Conservation (phyloP, 306 rosid species). For the Alnus glutinosa region DNA sequence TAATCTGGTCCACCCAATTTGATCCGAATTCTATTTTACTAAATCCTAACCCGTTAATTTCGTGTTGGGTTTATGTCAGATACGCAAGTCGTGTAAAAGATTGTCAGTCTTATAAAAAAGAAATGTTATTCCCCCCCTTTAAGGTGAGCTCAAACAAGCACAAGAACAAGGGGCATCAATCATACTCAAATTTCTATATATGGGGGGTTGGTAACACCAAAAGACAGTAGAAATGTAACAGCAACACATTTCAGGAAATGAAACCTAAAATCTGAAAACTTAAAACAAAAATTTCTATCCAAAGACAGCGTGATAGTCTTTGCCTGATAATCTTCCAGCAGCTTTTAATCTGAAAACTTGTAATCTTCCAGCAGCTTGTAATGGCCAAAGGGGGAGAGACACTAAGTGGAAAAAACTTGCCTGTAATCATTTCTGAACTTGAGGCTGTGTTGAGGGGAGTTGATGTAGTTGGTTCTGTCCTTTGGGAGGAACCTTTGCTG, state of each 20-base stretch:
- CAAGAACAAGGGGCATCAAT: neutral
- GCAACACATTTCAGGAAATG: no score
- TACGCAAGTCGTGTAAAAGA: no score
- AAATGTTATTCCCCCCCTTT: neutral
- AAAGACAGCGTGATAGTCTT: conserved; percentile 20
- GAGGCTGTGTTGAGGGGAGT: conserved; percentile 32
- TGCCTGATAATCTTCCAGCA: conserved; percentile 1
- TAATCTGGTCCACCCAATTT: no score
- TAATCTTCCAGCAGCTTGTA: neutral
- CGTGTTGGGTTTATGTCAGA: no score
- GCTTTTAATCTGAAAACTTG: neutral
- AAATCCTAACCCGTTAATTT: no score
- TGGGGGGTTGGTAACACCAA: conserved; percentile 1
- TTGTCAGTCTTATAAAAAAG: neutral
- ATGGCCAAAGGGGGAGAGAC: conserved; percentile 1
- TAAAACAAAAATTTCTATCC: conserved; percentile 16
- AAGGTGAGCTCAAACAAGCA: neutral
- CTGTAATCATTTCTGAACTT: conserved; percentile 44
- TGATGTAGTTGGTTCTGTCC: conserved; percentile 62
- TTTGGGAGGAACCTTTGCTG: conserved; percentile 68
- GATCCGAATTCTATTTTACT: no score
- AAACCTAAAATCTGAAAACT: neutral
- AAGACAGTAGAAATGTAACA: neutral
- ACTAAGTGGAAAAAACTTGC: conserved; percentile 14
- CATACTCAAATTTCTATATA: neutral